Evolutionary conservation across 768 basidiomycete genomes (phyloP), one percentile per base, ranked within the genome.

Genomic region (Leccinum obscurum): DNA sequence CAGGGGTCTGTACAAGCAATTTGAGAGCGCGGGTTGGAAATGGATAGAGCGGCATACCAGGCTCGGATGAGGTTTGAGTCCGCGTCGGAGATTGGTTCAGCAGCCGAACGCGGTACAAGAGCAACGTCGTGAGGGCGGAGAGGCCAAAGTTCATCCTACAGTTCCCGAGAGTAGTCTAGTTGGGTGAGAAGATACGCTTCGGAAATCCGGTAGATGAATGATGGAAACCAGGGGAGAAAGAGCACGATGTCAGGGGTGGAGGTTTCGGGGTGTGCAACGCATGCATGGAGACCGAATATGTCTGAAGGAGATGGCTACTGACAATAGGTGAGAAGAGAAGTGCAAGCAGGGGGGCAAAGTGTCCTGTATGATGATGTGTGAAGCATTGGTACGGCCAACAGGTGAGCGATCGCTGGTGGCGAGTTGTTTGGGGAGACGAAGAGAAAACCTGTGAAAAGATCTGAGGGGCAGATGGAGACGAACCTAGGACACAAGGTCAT

Each of bases 381-480:
- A 62, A 3, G 67, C 58, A 37, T 64, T 60, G 3, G 70, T 73
- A 44, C 56, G 3, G 67, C 57, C 61, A 82, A 70, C 22, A 85
- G 72, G 61, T 81, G 77, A 1, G 80, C 80, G 26, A 80, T 75
- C 6, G 81, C 82, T 5, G 75, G 68, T 1, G 78, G 72, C 0
- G 81, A 82, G 66, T 83, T 83, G 62, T 79, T 75, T 4, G 76
- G 72, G 5, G 78, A 80, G 6, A 79, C 66, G 10, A 76, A 72
- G 32, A 77, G 76, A 2, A 73, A 68, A 10, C 61, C 63, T 71
- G 24, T 20, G n/a, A 32, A n/a, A 56, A 11, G 13, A 24, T 6
- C 13, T 17, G 26, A 48, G 1, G 6, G 52, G 52, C 2, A n/a
- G 30, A 46, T 15, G 53, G 4, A 28, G n/a, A 69, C 69, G 53